These are phyloP conservation scores for Alliaria petiolata DNA, from an alignment of 345 rosid species.

Conservation along the genomic window DNA sequence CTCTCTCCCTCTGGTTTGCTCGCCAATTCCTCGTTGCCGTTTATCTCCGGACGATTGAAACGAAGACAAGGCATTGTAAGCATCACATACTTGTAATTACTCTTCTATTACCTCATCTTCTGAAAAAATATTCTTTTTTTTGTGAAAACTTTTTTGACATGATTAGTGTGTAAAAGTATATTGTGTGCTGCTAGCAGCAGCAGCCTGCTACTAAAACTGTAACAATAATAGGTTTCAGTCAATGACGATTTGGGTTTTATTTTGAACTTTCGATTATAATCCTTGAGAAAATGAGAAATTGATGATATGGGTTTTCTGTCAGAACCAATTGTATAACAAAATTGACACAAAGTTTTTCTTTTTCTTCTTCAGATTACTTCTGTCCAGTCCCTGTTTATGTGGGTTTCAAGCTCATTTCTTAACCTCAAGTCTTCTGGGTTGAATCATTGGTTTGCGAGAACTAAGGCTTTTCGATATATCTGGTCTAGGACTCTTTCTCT, in stretches of 20 bases:
- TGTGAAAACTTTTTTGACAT: neutral
- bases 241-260: neutral
- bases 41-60: neutral
- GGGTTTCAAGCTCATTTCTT: constrained; percentile 25
- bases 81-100: neutral
- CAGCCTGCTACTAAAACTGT: neutral
- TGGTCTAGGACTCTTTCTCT: neutral
- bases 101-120: neutral
- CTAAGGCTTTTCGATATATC: constrained; percentile 15
- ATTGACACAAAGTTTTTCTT: neutral
- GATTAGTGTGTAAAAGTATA: neutral
- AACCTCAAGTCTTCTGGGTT: constrained; percentile 16
- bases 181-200: neutral
- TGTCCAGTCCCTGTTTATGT: constrained; percentile 23
- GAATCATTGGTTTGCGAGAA: constrained; percentile 6
- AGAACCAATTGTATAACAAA: neutral
- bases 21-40: neutral
- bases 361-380: constrained; percentile 10
- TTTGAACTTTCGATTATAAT: neutral
- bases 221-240: neutral
- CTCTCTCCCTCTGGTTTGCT: neutral
- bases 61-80: neutral
- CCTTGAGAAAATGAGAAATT: neutral
- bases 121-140: no score
- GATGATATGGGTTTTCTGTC: neutral